These are phyloP conservation scores for Melocanna baccifera DNA, from an alignment of 176 grass and related monocot species.

Conservation along the genomic window DNA sequence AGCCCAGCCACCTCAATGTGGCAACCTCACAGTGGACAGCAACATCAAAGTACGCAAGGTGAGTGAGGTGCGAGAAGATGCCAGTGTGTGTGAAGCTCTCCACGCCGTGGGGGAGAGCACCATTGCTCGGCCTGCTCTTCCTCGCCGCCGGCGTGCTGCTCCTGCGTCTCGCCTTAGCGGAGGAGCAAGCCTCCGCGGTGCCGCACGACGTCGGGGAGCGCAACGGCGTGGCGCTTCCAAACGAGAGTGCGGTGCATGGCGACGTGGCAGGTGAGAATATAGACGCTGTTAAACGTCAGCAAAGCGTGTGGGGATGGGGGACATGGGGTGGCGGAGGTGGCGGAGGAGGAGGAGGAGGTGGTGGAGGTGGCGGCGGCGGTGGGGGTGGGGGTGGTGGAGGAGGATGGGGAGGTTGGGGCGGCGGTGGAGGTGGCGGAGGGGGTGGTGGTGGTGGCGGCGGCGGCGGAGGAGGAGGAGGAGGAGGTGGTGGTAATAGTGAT, in stretches of 20 bases:
- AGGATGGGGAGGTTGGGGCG: not conserved
- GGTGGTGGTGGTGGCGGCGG: no score
- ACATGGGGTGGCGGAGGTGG: not conserved
- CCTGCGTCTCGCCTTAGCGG: not conserved
- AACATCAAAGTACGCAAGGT: not conserved
- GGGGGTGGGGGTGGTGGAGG: not conserved
- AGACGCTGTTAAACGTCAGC: not conserved
- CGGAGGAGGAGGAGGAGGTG: no score
- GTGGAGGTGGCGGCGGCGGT: no score
- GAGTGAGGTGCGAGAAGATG: not conserved
- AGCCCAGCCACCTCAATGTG: not conserved
- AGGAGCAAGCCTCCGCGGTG: not conserved
- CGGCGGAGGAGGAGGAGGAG: no score
- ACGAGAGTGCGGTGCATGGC: not conserved
- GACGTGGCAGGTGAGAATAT: not conserved
- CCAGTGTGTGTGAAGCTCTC: not conserved
- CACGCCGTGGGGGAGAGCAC: not conserved
- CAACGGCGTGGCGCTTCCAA: not conserved
- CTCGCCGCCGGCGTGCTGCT: not conserved
- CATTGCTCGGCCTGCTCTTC: not conserved
- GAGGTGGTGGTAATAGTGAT: not conserved
- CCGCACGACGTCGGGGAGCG: not conserved
- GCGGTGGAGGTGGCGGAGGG: no score
- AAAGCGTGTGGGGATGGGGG: conserved; percentile 14
- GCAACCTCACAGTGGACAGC: not conserved